Conservation (phyloP, 2,329 filamentous ascomycete species). For the Penicillium sp. region DNA sequence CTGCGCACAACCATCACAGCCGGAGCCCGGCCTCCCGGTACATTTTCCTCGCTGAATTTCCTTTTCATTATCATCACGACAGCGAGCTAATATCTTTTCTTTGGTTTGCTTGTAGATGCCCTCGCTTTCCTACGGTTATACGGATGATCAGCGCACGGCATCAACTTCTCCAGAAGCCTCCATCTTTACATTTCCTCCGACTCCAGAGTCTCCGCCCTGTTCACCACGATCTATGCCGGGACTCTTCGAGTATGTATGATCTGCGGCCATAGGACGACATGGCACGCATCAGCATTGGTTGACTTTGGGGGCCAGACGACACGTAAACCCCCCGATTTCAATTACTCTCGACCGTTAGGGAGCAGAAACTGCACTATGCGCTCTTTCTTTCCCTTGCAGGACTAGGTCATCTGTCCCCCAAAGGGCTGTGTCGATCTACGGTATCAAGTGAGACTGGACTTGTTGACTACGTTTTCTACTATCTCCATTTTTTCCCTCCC, state of each 20-base stretch:
- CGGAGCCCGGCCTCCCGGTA: slow-evolving; percentile 49
- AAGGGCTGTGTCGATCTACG: neutral
- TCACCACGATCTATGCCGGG: slow-evolving; percentile 42
- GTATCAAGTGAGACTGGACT: neutral
- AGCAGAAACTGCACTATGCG: neutral
- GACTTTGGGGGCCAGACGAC: slow-evolving; percentile 4
- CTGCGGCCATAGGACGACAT: slow-evolving; percentile 16
- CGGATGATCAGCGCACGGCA: slow-evolving; percentile 44
- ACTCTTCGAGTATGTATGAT: slow-evolving; percentile 29
- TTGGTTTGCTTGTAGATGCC: slow-evolving; percentile 26
- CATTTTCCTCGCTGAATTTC: slow-evolving; percentile 44
- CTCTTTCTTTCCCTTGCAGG: neutral
- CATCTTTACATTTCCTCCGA: slow-evolving; percentile 45
- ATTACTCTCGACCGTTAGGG: neutral
- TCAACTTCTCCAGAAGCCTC: slow-evolving; percentile 48
- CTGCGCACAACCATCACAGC: slow-evolving; percentile 38
- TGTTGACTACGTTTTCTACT: neutral
- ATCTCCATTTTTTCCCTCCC: slow-evolving; percentile 13
- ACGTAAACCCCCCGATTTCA: neutral
- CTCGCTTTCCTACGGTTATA: slow-evolving; percentile 37
- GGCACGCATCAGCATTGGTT: neutral
- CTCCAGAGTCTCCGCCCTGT: slow-evolving; percentile 46
- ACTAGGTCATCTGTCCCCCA: neutral
- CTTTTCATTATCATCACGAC: slow-evolving; percentile 29
- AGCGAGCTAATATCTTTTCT: slow-evolving; percentile 25